Conservation (phyloP, 805 yeast genomes). For the Starmerella stellata region DNA sequence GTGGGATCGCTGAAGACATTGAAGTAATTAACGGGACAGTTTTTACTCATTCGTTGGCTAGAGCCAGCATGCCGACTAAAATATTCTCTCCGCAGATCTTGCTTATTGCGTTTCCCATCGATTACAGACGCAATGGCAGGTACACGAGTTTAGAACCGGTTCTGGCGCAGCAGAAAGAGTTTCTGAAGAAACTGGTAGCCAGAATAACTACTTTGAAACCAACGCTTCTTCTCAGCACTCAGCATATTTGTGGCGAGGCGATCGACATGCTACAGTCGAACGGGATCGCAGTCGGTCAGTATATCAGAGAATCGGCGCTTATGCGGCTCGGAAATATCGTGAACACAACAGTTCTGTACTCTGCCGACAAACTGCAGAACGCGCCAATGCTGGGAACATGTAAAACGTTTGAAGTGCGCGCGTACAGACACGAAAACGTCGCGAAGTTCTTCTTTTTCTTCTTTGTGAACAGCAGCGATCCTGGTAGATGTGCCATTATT, state of each 20-base stretch:
- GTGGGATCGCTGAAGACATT: constrained; percentile 49
- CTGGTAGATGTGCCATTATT: constrained; percentile 75
- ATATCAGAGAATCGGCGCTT: constrained; percentile 65
- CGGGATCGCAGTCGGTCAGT: constrained; percentile 63
- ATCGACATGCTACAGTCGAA: constrained; percentile 50
- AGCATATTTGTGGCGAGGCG: constrained; percentile 69
- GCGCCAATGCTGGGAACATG: constrained; percentile 61
- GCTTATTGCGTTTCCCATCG: constrained; percentile 74
- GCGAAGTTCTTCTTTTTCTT: constrained; percentile 58
- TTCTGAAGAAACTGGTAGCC: constrained; percentile 59
- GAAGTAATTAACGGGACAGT: constrained; percentile 57
- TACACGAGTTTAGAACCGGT: constrained; percentile 70
- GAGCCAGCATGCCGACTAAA: constrained; percentile 53
- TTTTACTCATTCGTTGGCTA: constrained; percentile 67
- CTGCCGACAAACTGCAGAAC: constrained; percentile 68
- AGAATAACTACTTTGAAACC: constrained; percentile 64
- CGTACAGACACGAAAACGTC: constrained; percentile 33
- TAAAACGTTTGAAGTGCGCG: constrained; percentile 47
- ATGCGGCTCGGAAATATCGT: constrained; percentile 63
- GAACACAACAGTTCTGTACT: constrained; percentile 64
- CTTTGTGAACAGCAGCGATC: constrained; percentile 50
- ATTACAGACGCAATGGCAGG: constrained; percentile 58
- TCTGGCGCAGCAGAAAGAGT: constrained; percentile 73
- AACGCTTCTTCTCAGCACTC: constrained; percentile 57
- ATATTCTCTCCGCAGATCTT: constrained; percentile 58